A percentile compares a stretch with the other conserved stretches of the same genome.
Evolutionary conservation across 1,284 basidiomycete genomes (phyloP).

Genomic region (Erythrobasidium hasegawianum): DNA sequence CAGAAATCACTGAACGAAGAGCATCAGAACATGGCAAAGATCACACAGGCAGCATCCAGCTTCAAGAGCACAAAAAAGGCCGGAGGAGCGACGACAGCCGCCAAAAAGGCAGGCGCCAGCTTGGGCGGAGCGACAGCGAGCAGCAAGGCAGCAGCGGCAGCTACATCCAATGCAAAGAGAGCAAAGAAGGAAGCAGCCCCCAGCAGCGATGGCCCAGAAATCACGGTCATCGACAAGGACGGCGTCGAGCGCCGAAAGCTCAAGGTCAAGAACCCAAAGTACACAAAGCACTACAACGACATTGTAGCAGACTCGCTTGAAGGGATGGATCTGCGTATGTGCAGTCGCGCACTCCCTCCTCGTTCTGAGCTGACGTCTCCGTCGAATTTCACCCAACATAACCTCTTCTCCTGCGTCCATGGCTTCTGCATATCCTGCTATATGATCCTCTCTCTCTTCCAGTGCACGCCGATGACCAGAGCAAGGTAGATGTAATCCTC

Average conservation of each 20-base stretch:
- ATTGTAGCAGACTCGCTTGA: conserved; percentile 16
- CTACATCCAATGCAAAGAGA: conserved; percentile 3
- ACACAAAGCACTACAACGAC: conserved; percentile 23
- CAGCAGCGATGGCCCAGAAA: conserved; percentile 1
- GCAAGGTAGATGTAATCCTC: conserved; percentile 31
- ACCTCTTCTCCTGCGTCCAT: neutral
- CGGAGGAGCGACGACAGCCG: neutral
- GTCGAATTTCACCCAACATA: neutral
- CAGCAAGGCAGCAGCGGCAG: conserved; percentile 7
- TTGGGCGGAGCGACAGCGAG: neutral
- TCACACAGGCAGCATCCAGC: neutral
- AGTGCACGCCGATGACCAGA: conserved; percentile 35
- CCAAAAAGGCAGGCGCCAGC: conserved; percentile 6
- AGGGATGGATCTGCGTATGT: conserved; percentile 23
- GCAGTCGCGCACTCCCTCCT: neutral
- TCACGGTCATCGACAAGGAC: conserved; percentile 13
- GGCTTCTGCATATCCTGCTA: neutral
- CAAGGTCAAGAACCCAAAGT: conserved; percentile 20
- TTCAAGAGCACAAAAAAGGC: neutral
- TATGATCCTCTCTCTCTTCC: neutral
- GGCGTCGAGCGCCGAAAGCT: conserved; percentile 15
- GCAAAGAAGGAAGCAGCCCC: conserved; percentile 4
- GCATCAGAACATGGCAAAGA: neutral
- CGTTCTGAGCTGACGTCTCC: neutral
- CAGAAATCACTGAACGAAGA: too few relatives aligned